Evolutionary conservation across 2,329 filamentous ascomycete species (phyloP), one percentile per base, ranked within the genome.

Genomic region (Dothistroma pini): DNA sequence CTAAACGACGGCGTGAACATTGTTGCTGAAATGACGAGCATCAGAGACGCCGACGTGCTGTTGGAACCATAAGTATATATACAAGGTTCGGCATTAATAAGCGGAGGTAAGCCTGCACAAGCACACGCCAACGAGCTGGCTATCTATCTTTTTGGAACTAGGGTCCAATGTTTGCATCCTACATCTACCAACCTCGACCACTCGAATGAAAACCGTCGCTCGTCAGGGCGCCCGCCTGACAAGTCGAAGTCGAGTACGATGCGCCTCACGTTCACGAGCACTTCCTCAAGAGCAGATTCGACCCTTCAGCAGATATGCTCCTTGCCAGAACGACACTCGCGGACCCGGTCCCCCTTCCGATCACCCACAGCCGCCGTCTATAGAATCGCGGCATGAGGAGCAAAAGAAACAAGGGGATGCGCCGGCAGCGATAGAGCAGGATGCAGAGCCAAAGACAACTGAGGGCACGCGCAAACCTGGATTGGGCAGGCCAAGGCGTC

Each of bases 151-250:
- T 44, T 44, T 44, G 16, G 16, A 19, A 19, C 35, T 10, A 44
- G 41, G 41, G 14, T 44, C 9, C 16, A 38, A 14, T 38, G 52
- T 54, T 38, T 41, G 25, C 32, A 22, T 41, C n/a, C 32, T 22
- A 41, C 52, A 54, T 35, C 32, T 38, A 19, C 34, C 14, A 31
- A 35, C 29, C 22, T 31, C 47, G 19, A 14, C n/a, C 51, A 21
- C 38, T 55, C 58, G 63, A 61, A 73, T 73, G 71, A 70, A 70
- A 62, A 63, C 67, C 48, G 66, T 72, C 59, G 65, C 68, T 31
- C 71, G 71, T 64, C 70, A 71, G 55, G 69, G 70, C 69, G 60
- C 61, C 54, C 70, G 70, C 67, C 66, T 72, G 68, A 68, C 70
- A 49, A 63, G 54, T 34, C 61, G 58, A 25, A 65, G 59, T 61